Conservation (phyloP, 108 stramenopile species). For the Skeletonema costatum region DNA sequence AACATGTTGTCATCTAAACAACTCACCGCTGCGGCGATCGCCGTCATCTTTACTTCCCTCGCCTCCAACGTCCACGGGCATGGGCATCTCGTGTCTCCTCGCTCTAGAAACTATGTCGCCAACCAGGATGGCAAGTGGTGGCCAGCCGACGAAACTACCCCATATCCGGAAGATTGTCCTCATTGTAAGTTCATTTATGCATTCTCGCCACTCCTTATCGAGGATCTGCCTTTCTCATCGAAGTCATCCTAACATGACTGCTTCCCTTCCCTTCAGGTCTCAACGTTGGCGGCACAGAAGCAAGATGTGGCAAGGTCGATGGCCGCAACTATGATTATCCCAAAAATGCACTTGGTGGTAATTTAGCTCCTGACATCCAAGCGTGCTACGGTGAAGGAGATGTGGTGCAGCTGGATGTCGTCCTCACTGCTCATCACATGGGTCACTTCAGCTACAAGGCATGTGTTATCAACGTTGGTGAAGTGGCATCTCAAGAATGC, state of each 20-base stretch:
- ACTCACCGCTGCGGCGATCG: not conserved
- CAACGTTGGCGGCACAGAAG: constrained; percentile 5
- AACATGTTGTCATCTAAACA: not conserved
- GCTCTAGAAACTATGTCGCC: not conserved
- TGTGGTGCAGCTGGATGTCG: constrained; percentile 22
- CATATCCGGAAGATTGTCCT: not conserved
- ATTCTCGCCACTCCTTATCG: too few species aligned
- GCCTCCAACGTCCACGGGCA: not conserved
- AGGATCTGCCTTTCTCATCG: too few species aligned
- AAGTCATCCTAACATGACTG: too few species aligned
- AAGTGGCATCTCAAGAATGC: constrained; percentile 48
- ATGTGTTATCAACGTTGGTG: constrained; percentile 35
- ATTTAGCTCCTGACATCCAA: constrained; percentile 34
- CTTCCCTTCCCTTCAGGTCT: not conserved
- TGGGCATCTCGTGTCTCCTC: not conserved
- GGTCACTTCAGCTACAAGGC: constrained; percentile 49
- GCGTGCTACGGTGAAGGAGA: constrained; percentile 30
- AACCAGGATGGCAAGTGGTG: not conserved
- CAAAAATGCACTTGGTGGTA: constrained; percentile 13
- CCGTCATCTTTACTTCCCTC: not conserved
- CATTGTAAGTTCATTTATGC: not conserved
- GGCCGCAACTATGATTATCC: constrained; percentile 1
- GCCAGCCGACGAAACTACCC: not conserved
- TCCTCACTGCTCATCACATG: constrained; percentile 48
- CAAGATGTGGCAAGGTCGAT: not conserved